Evolutionary conservation across 2,329 filamentous ascomycete species (phyloP).

Genomic region (Piedraia hortae): DNA sequence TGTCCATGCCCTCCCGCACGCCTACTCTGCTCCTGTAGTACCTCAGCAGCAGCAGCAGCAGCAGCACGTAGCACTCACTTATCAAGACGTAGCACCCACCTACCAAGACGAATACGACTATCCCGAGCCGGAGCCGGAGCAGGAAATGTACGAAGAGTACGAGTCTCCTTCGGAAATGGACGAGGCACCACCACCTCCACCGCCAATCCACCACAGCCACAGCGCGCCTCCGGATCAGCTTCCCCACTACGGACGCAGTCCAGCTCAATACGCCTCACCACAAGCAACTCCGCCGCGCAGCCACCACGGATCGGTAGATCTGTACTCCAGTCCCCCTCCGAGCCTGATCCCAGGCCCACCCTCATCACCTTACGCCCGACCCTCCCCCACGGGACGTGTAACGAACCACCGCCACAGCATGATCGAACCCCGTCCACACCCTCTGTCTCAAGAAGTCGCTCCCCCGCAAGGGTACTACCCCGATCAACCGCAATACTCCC

Average conservation of each 20-base stretch:
- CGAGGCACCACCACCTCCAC: constrained; percentile 10
- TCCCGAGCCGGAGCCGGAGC: too few relatives aligned
- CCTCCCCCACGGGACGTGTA: constrained; percentile 6
- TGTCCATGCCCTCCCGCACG: constrained; percentile 16
- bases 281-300: constrained; percentile 6
- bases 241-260: too few relatives aligned
- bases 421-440: constrained; percentile 12
- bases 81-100: constrained; percentile 7
- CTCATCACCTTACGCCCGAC: constrained; percentile 5
- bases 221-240: constrained; percentile 11
- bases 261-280: constrained; percentile 6
- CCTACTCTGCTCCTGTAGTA: constrained; percentile 19
- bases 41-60: constrained; percentile 22
- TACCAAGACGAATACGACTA: constrained; percentile 9
- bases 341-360: constrained; percentile 6
- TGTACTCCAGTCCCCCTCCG: constrained; percentile 7
- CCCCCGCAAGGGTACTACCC: too few relatives aligned
- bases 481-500: too few relatives aligned
- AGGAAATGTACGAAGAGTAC: constrained; percentile 5
- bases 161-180: constrained; percentile 7
- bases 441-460: constrained; percentile 12
- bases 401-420: constrained; percentile 10
- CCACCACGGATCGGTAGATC: constrained; percentile 10
- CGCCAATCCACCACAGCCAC: constrained; percentile 13
- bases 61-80: constrained; percentile 6